Percentiles rank a stretch among this genome's conserved stretches.
Evolutionary conservation across 306 rosid species (phyloP).

Genomic region (Quercus rubra): DNA sequence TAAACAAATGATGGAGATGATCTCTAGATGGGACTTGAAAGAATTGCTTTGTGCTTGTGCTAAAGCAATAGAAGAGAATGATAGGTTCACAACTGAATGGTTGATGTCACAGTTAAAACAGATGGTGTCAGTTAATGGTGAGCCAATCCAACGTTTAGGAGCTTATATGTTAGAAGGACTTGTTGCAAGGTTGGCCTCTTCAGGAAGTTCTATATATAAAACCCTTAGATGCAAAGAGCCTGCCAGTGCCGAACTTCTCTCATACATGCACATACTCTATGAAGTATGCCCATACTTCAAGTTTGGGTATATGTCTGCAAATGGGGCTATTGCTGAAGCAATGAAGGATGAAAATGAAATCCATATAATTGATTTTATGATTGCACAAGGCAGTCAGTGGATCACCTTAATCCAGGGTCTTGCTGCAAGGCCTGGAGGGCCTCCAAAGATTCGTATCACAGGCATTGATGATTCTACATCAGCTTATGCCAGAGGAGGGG

Average conservation of each 20-base stretch:
- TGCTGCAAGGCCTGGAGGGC: conserved; percentile 66
- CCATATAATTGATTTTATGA: conserved; percentile 91
- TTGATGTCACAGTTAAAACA: conserved; percentile 58
- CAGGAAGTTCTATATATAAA: conserved; percentile 80
- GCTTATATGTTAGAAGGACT: conserved; percentile 90
- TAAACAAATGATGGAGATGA: conserved; percentile 53
- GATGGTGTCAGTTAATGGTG: conserved; percentile 79
- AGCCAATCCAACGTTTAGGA: conserved; percentile 75
- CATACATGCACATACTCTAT: conserved; percentile 76
- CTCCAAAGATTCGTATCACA: conserved; percentile 73
- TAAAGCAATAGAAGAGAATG: conserved; percentile 51
- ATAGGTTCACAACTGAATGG: conserved; percentile 60
- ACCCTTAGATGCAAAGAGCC: conserved; percentile 85
- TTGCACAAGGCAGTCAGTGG: conserved; percentile 88
- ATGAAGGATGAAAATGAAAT: conserved; percentile 56
- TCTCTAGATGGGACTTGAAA: conserved; percentile 63
- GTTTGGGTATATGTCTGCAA: conserved; percentile 87
- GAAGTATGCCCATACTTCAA: conserved; percentile 85
- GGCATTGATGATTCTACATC: conserved; percentile 74
- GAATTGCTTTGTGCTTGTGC: conserved; percentile 78
- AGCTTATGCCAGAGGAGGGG: conserved; percentile 77
- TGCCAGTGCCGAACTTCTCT: conserved; percentile 57
- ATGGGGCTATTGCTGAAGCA: conserved; percentile 92
- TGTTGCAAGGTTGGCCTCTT: conserved; percentile 72
- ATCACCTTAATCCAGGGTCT: conserved; percentile 70